These are phyloP conservation scores for Halenospora varia DNA, from an alignment of 495 filamentous ascomycete species.

Conservation along the genomic window DNA sequence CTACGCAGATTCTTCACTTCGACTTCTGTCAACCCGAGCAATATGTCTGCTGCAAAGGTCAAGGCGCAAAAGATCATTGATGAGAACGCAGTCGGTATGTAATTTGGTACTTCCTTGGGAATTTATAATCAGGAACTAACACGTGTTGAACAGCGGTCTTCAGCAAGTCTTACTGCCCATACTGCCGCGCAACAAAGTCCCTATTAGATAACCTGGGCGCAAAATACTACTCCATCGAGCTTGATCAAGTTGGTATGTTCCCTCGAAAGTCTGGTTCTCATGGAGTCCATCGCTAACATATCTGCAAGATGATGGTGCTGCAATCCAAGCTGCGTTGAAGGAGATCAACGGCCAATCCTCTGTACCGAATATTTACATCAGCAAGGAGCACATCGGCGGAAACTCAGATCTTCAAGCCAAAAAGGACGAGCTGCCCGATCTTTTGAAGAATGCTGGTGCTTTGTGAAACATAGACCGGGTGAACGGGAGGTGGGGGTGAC, in stretches of 20 bases:
- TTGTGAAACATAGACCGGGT: slow-evolving; percentile 39
- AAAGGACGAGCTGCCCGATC: slow-evolving; percentile 48
- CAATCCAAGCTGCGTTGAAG: slow-evolving; percentile 76
- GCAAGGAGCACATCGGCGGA: slow-evolving; percentile 85
- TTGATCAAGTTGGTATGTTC: slow-evolving; percentile 75
- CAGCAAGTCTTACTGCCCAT: slow-evolving; percentile 96
- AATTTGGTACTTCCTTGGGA: neutral
- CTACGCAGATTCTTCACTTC: slow-evolving; percentile 72
- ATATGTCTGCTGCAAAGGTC: slow-evolving; percentile 79
- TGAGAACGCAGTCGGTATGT: slow-evolving; percentile 84
- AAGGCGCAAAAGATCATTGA: slow-evolving; percentile 87
- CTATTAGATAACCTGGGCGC: slow-evolving; percentile 65
- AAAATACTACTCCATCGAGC: slow-evolving; percentile 71
- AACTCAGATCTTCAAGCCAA: slow-evolving; percentile 86
- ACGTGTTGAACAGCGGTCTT: slow-evolving; percentile 67
- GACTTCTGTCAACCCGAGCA: slow-evolving; percentile 49
- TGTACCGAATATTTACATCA: slow-evolving; percentile 95
- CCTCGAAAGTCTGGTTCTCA: too few species aligned
- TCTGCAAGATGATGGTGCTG: slow-evolving; percentile 65
- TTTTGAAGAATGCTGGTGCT: slow-evolving; percentile 67
- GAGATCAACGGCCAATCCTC: slow-evolving; percentile 79
- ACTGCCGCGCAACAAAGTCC: slow-evolving; percentile 77
- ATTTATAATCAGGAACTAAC: neutral
- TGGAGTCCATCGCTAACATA: slow-evolving; percentile 10
- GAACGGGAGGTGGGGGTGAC: too few species aligned